A percentile compares a stretch with the other conserved stretches of the same genome.
phyloP scores from a whole-genome alignment of 2,329 filamentous ascomycete genomes.

The Aureobasidium melanogenum region DNA sequence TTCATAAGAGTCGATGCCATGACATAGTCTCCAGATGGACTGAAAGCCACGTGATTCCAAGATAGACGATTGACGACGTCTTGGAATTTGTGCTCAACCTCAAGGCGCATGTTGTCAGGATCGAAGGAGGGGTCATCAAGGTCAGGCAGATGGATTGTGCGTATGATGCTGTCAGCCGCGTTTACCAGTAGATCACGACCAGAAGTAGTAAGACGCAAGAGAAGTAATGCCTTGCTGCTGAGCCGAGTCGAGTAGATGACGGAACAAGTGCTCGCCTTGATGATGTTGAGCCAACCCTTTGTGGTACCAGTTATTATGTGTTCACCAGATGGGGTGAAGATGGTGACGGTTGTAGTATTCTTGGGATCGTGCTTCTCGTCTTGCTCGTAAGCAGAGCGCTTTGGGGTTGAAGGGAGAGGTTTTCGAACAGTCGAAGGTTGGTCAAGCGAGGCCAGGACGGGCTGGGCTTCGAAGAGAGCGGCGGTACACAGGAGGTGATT shows the following conservation, averaged over 20 bases:
- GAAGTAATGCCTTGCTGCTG: conserved; percentile 78
- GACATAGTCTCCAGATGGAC: conserved; percentile 88
- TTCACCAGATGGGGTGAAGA: conserved; percentile 77
- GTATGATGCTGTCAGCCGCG: conserved; percentile 87
- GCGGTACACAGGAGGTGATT: conserved; percentile 82
- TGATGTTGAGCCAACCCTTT: conserved; percentile 93
- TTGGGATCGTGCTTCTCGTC: conserved; percentile 93
- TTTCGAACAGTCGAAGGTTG: conserved; percentile 54
- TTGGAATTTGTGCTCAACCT: conserved; percentile 95
- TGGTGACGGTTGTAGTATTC: conserved; percentile 84
- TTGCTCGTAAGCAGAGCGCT: conserved; percentile 59
- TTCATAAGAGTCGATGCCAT: conserved; percentile 97
- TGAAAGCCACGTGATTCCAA: conserved; percentile 97
- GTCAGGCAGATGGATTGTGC: conserved; percentile 84
- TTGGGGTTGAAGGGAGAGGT: conserved; percentile 71
- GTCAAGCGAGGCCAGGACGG: conserved; percentile 65
- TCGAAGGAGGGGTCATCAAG: conserved; percentile 56
- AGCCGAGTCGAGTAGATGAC: conserved; percentile 87
- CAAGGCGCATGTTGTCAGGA: conserved; percentile 75
- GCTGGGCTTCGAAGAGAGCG: conserved; percentile 88
- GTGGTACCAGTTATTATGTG: conserved; percentile 90
- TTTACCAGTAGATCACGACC: conserved; percentile 87
- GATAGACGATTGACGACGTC: conserved; percentile 90
- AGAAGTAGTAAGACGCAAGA: conserved; percentile 73
- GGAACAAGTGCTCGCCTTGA: conserved; percentile 69